A percentile compares a stretch with the other conserved stretches of the same genome.
Conservation (phyloP, 345 rosid species). For the Physaria fendleri region DNA sequence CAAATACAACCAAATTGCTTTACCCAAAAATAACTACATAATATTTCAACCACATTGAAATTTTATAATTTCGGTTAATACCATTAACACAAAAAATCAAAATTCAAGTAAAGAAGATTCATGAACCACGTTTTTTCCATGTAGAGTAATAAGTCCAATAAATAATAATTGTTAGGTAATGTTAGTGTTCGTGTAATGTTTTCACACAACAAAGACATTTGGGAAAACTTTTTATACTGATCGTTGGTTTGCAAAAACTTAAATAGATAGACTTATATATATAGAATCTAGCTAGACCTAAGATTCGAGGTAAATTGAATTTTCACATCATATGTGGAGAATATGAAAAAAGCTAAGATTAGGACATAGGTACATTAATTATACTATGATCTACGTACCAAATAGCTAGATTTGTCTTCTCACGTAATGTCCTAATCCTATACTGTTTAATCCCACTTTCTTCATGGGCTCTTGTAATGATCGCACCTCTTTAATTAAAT, state of each 20-base stretch:
- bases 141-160: background rate
- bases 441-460: conserved; percentile 27
- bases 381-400: background rate
- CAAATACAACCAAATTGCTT: too few species aligned
- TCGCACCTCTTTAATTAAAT: conserved; percentile 30
- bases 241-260: background rate
- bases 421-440: conserved; percentile 28
- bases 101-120: conserved; percentile 4
- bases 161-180: background rate
- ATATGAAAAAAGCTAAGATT: background rate
- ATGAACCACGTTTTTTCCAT: conserved; percentile 16
- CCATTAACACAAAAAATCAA: conserved; percentile 7
- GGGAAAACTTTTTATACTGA: background rate
- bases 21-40: too few species aligned
- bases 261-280: background rate
- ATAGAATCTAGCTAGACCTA: background rate
- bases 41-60: background rate
- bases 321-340: conserved; percentile 1
- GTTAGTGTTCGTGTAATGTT: background rate
- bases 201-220: conserved; percentile 4
- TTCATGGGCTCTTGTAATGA: conserved; percentile 29
- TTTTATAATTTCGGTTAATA: background rate
- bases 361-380: background rate
- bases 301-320: background rate
- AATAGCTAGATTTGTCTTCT: background rate